Evolutionary conservation across 176 grass and related monocot genomes (phyloP), one percentile per base, ranked within the genome.

Genomic region (Oryza australiensis): DNA sequence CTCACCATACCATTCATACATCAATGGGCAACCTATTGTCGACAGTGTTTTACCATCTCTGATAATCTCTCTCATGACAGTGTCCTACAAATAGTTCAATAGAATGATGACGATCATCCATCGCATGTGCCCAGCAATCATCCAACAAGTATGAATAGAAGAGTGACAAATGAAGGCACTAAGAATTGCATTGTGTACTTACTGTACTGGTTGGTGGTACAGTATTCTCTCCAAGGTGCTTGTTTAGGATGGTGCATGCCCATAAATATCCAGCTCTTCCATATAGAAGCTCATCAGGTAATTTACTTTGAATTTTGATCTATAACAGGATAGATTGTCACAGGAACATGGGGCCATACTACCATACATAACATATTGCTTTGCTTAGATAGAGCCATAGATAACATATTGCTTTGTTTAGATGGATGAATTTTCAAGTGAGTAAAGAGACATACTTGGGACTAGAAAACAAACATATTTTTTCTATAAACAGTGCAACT

Each of bases 1-100:
- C n/a, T 72, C 82, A 20, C 80, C 88, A 34, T 90, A 79, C 84
- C 84, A 86, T 74, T 82, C 68, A 26, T 83, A 90, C 88, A 90
- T 86, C 18, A 90, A 80, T 15, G 80, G 84, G 12, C 84, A 90
- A 49, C 27, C 59, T 73, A 59, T 77, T 35, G 71, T 73, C 26
- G 77, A 86, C 16, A 80, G 41, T 64, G 66, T 77, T 86, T 64
- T 78, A 38, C 75, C 78, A 66, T 78, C 66, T 37, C 12, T 42
- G 29, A 81, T 46, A 45, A 74, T 80, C 26, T 89, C 82, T 37
- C 62, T 81, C 2, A 70, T 55, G 68, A 81, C 34, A 7, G 41
- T 32, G 81, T 28, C 68, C 83, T 86, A 65, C 29, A n/a, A 14
- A 14, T 11, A 60, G 43, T 84, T 51, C n/a, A 69, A 20, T 69